Evolutionary conservation across 148 eudicot species (phyloP).

Genomic region (Diospyros kaki): DNA sequence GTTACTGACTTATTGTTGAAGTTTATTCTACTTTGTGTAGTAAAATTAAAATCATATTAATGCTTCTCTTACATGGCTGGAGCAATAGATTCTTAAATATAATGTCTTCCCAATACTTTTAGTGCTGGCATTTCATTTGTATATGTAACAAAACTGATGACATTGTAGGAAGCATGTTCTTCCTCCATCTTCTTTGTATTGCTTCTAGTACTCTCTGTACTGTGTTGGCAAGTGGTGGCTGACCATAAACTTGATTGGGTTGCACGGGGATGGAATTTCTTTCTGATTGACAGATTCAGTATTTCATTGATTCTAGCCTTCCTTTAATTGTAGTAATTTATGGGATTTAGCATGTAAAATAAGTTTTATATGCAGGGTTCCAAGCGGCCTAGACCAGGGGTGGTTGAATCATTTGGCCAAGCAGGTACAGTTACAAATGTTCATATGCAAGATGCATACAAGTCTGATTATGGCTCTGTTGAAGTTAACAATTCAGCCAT

Average conservation of each 20-base stretch:
- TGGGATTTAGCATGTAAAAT: not conserved
- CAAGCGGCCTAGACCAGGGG: conserved; percentile 72
- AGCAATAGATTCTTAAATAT: not conserved
- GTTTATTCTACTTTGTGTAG: no score
- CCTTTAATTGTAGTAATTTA: not conserved
- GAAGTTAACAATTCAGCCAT: conserved; percentile 50
- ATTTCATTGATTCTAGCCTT: not conserved
- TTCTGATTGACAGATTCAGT: conserved; percentile 1
- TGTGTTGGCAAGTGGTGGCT: not conserved
- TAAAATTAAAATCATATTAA: not conserved
- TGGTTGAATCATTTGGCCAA: conserved; percentile 59
- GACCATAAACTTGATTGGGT: not conserved
- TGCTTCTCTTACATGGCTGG: not conserved
- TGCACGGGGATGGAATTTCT: not conserved
- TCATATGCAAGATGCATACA: conserved; percentile 40
- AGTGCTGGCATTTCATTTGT: not conserved
- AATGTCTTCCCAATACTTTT: no score
- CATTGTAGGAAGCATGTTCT: not conserved
- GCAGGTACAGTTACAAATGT: conserved; percentile 47
- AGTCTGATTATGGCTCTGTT: conserved; percentile 34
- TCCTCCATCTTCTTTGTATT: not conserved
- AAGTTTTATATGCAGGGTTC: conserved; percentile 58
- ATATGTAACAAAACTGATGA: not conserved
- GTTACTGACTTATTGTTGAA: no score
- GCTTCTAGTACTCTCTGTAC: not conserved